Evolutionary conservation across 441 rosid genomes (phyloP).

Genomic region (Gossypium davidsonii): DNA sequence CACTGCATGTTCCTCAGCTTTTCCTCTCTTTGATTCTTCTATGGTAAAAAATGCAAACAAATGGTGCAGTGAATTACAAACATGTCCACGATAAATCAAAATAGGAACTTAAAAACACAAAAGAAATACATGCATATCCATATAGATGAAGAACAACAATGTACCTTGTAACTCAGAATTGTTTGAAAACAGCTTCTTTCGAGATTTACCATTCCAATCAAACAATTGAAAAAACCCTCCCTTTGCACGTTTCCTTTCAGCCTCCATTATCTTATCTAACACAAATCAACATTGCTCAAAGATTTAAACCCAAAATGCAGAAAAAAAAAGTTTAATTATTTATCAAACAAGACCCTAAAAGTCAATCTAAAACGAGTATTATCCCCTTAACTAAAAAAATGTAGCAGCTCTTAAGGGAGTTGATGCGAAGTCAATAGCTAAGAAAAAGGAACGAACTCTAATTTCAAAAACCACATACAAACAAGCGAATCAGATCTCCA

Average conservation of each 20-base stretch:
- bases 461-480: not conserved
- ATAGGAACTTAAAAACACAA: not conserved
- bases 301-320: not conserved
- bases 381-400: not conserved
- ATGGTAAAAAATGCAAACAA: slow-evolving; percentile 16
- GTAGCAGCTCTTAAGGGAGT: too few relatives aligned
- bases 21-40: slow-evolving; percentile 44
- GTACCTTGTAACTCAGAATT: slow-evolving; percentile 40
- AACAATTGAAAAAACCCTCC: slow-evolving; percentile 63
- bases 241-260: slow-evolving; percentile 55
- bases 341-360: slow-evolving; percentile 15
- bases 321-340: slow-evolving; percentile 7
- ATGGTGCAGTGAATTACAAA: not conserved
- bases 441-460: slow-evolving; percentile 8
- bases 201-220: slow-evolving; percentile 84
- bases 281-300: slow-evolving; percentile 11
- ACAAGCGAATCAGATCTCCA: too few relatives aligned
- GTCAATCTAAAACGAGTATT: not conserved
- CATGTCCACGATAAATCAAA: not conserved
- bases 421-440: not conserved
- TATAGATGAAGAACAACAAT: not conserved
- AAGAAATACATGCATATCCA: not conserved
- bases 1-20: slow-evolving; percentile 26
- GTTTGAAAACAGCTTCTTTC: slow-evolving; percentile 60
- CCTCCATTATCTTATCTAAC: slow-evolving; percentile 53